These are phyloP conservation scores for Naganishia antarctica DNA, from an alignment of 768 basidiomycete genomes.

Conservation along the genomic window DNA sequence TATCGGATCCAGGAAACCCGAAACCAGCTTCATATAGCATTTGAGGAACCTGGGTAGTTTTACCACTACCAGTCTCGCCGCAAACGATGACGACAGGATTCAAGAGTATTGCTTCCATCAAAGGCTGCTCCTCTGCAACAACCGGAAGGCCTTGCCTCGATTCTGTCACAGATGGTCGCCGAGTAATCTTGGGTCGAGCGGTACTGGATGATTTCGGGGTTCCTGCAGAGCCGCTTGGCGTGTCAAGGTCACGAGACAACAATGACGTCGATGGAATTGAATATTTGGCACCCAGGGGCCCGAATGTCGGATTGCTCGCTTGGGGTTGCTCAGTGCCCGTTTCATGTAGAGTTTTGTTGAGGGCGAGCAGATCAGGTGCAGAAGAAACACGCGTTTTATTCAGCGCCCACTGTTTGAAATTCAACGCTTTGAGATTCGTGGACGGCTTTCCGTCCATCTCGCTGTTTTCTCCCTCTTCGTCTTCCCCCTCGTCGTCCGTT, in stretches of 20 bases:
- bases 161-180: conserved; percentile 69
- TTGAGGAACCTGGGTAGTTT: conserved; percentile 96
- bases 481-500: conserved; percentile 25
- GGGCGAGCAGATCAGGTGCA: conserved; percentile 36
- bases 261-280: conserved; percentile 65
- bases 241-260: conserved; percentile 36
- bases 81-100: conserved; percentile 81
- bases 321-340: not conserved
- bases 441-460: conserved; percentile 29
- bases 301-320: conserved; percentile 55
- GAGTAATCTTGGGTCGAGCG: conserved; percentile 55
- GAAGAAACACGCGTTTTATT: conserved; percentile 58
- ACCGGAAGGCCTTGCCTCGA: conserved; percentile 77
- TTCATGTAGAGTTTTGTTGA: conserved; percentile 16
- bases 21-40: conserved; percentile 98
- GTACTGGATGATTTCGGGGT: conserved; percentile 26
- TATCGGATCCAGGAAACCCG: conserved; percentile 76
- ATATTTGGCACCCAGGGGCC: conserved; percentile 73
- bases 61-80: conserved; percentile 96
- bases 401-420: conserved; percentile 87
- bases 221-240: conserved; percentile 17
- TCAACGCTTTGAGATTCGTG: conserved; percentile 39
- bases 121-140: conserved; percentile 83
- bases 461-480: conserved; percentile 33
- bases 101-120: conserved; percentile 83